These are phyloP conservation scores for Cinchona pubescens DNA, from an alignment of 257 asterid genomes.

Conservation along the genomic window DNA sequence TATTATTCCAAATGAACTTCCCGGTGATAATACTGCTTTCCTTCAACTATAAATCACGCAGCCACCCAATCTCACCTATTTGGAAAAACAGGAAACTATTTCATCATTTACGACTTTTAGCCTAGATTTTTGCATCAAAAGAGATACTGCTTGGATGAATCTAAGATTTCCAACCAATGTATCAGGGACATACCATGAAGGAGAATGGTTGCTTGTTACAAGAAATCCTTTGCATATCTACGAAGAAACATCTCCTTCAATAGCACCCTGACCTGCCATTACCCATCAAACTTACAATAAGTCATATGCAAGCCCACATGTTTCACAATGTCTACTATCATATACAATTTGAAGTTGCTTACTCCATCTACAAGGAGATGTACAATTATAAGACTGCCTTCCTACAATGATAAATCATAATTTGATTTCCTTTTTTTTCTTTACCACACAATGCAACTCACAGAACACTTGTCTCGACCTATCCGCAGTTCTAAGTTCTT, in stretches of 20 bases:
- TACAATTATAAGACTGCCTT: background rate
- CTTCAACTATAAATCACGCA: conserved; percentile 30
- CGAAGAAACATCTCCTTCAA: conserved; percentile 37
- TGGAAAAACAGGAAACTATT: conserved; percentile 24
- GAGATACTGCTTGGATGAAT: conserved; percentile 2
- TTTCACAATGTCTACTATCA: conserved; percentile 22
- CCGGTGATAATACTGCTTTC: conserved; percentile 19
- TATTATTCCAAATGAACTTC: conserved; percentile 25
- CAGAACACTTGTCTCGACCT: background rate
- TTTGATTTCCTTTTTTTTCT: background rate
- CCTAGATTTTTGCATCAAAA: conserved; percentile 21
- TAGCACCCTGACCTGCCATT: conserved; percentile 81
- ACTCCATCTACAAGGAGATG: conserved; percentile 15
- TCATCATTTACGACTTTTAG: conserved; percentile 11
- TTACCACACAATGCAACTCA: background rate
- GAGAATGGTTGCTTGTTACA: conserved; percentile 31
- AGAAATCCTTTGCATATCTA: conserved; percentile 33
- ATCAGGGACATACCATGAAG: conserved; percentile 41
- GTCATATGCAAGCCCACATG: conserved; percentile 36
- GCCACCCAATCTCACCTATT: conserved; percentile 31
- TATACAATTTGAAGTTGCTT: conserved; percentile 16
- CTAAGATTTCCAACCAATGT: conserved; percentile 12
- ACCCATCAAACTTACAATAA: conserved; percentile 44
- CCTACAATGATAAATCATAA: background rate
- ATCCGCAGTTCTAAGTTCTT: background rate